Conservation (phyloP, 768 basidiomycete species). For the Boletus pseudo-olivaceus region DNA sequence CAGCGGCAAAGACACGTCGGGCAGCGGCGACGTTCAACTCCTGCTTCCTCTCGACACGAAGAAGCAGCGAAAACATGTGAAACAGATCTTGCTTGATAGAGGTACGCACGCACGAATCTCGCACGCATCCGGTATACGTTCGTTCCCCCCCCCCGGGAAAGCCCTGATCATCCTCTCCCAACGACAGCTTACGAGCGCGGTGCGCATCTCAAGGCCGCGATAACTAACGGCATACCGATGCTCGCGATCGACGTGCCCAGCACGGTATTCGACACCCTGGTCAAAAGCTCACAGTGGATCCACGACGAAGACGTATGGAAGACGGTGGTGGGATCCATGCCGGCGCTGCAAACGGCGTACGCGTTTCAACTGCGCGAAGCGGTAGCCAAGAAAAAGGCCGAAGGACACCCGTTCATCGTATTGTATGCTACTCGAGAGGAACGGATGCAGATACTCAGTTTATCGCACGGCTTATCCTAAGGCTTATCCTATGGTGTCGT, state of each 20-base stretch:
- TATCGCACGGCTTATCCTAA: conserved; percentile 23
- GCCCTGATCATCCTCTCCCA: background rate
- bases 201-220: conserved; percentile 52
- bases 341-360: conserved; percentile 55
- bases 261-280: conserved; percentile 59
- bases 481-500: background rate
- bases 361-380: conserved; percentile 68
- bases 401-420: conserved; percentile 60
- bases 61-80: conserved; percentile 70
- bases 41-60: conserved; percentile 66
- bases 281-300: conserved; percentile 57
- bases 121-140: background rate
- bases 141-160: too few species aligned
- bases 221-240: conserved; percentile 59
- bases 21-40: conserved; percentile 53
- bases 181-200: conserved; percentile 60
- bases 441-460: conserved; percentile 55
- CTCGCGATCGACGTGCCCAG: conserved; percentile 70
- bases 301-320: conserved; percentile 77
- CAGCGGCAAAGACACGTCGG: conserved; percentile 34
- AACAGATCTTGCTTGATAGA: conserved; percentile 65
- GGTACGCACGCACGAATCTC: conserved; percentile 37
- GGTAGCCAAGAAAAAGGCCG: conserved; percentile 54
- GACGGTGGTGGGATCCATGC: conserved; percentile 50
- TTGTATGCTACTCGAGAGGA: conserved; percentile 70